Evolutionary conservation across 495 filamentous ascomycete genomes (phyloP).

Genomic region (Podospora pseudocomata): DNA sequence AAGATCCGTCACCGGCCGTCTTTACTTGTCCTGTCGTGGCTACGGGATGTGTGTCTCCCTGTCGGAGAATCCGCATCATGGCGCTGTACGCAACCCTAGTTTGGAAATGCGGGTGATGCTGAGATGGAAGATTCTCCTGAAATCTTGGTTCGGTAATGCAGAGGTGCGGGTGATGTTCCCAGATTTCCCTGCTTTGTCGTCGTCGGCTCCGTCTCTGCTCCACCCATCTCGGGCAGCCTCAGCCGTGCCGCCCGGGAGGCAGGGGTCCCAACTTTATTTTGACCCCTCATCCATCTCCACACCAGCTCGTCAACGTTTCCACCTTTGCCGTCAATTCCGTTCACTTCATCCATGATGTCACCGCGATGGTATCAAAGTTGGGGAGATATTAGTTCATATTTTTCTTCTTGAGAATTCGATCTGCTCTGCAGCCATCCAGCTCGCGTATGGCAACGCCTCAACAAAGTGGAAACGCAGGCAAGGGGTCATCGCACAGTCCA

Average conservation of each 20-base stretch:
- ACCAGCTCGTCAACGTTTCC: too few relatives aligned
- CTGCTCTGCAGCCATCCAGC: neutral
- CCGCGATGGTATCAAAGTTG: neutral
- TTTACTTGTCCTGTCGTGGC: neutral
- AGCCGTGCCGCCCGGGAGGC: constrained; percentile 15
- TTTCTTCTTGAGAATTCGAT: neutral
- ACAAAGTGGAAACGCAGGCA: neutral
- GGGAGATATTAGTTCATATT: neutral
- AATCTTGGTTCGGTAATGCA: neutral
- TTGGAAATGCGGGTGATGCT: neutral
- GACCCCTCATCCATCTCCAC: constrained; percentile 10
- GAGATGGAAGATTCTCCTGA: neutral
- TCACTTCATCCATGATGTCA: neutral
- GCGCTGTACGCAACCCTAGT: neutral
- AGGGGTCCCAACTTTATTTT: constrained; percentile 29
- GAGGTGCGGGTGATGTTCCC: neutral
- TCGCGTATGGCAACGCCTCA: neutral
- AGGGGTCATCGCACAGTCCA: neutral
- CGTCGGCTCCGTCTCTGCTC: constrained; percentile 7
- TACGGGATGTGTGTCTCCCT: neutral
- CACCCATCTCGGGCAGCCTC: neutral
- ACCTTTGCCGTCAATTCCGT: neutral
- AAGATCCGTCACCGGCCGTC: constrained; percentile 1
- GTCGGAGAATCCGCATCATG: neutral
- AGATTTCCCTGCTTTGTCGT: neutral